A percentile compares a stretch with the other conserved stretches of the same genome.
phyloP scores from a whole-genome alignment of 371 early-diverging fungal species.

The Vairimorpha ceranae region DNA sequence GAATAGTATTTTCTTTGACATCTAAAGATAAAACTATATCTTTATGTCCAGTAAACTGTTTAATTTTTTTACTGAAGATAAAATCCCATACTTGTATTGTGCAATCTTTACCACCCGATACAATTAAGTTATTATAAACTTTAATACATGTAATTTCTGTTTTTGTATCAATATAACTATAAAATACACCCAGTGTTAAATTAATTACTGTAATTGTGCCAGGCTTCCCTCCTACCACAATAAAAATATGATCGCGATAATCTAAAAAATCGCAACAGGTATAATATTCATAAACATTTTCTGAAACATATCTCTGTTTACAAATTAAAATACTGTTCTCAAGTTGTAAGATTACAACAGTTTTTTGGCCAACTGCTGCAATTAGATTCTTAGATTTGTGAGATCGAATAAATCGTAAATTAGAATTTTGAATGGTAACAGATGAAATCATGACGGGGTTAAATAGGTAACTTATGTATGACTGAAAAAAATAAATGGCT shows the following conservation, averaged over 20 bases:
- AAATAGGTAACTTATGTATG: not conserved
- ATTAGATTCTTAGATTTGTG: not conserved
- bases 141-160: not conserved
- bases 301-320: not conserved
- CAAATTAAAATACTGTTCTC: not conserved
- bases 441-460: not conserved
- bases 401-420: not conserved
- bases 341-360: not conserved
- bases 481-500: no score
- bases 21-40: not conserved
- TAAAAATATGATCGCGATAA: not conserved
- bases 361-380: not conserved
- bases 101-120: not conserved
- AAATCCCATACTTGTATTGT: conserved; percentile 4
- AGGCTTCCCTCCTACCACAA: not conserved
- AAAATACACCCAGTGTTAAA: not conserved
- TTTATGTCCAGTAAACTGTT: not conserved
- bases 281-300: not conserved
- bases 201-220: not conserved
- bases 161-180: not conserved
- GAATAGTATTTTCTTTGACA: not conserved
- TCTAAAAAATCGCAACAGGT: not conserved
- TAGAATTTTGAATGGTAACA: not conserved
- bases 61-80: not conserved
- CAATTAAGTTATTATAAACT: not conserved